These are phyloP conservation scores for Ophiostoma fasciatum DNA, from an alignment of 2,329 filamentous ascomycete genomes.

Conservation along the genomic window DNA sequence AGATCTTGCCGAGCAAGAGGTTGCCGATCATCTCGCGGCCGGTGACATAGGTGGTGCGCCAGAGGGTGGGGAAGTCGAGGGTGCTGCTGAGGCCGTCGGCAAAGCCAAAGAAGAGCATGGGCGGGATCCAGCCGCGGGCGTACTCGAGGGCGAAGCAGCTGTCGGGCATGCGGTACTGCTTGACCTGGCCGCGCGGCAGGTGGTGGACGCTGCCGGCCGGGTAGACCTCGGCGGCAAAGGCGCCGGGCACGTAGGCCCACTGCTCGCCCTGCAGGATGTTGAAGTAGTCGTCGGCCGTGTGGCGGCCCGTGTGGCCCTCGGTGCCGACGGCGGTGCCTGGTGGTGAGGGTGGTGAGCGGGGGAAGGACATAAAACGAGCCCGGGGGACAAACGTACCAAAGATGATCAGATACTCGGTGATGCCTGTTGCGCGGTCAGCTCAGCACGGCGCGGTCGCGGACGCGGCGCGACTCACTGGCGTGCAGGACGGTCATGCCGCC, in stretches of 20 bases:
- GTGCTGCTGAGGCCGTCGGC: conserved; percentile 70
- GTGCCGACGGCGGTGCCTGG: conserved; percentile 60
- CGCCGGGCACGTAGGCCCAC: conserved; percentile 56
- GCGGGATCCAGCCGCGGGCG: conserved; percentile 78
- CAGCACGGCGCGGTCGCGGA: no score
- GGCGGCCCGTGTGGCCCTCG: conserved; percentile 75
- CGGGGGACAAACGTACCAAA: conserved; percentile 37
- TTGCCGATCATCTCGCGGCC: conserved; percentile 64
- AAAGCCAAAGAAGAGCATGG: conserved; percentile 83
- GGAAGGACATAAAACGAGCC: not conserved
- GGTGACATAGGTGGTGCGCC: conserved; percentile 62
- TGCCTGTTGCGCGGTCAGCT: conserved; percentile 24
- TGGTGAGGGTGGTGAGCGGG: conserved; percentile 8
- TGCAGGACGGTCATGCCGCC: conserved; percentile 84
- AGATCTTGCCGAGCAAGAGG: conserved; percentile 56
- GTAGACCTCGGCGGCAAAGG: conserved; percentile 56
- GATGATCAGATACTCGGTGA: conserved; percentile 84
- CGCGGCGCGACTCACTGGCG: conserved; percentile 53
- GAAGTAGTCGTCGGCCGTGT: conserved; percentile 92
- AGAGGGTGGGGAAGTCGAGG: conserved; percentile 72
- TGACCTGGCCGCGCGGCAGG: conserved; percentile 53
- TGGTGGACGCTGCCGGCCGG: conserved; percentile 55
- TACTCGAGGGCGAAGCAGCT: conserved; percentile 72
- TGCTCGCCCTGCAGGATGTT: conserved; percentile 72
- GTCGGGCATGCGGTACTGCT: conserved; percentile 72